Base-by-base conservation (phyloP, 2,329 filamentous ascomycete species). In the Diaporthe sp. region DNA sequence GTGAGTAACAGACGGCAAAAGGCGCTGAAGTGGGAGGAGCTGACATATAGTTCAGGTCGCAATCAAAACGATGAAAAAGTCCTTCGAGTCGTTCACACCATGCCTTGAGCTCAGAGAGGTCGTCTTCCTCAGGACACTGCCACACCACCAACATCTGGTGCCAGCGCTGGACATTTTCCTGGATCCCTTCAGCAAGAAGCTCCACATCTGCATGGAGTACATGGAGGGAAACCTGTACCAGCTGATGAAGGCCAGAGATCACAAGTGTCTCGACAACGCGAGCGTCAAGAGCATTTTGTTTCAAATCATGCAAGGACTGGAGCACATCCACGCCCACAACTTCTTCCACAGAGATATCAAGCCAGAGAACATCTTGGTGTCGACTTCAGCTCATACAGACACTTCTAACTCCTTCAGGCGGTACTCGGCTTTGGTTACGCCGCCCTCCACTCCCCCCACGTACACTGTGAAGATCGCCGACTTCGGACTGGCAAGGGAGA, bases 61-160 rank as follows among this genome's bases (percentile, higher is more conserved):
- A 57, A 98, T 99, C 86, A 99, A 99, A 86, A 98, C 97, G 8
- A 99, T 99, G 97, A 99, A 99, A 89, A 99, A 99, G 90, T 96
- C 94, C 0, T 99, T 98, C 80, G 96, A 98, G 80, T 97, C 95
- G 2, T 95, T 98, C 82, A 87, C 91, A 22, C 94, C 95, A 70
- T 99, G 97, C 83, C 86, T 98, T 77, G 97, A 99, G 84, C 90
- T 99, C 71, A 93, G 97, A 76, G 97, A 99, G 84, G 97, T 99
- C 78, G 97, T 99, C 82, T 99, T 99, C 85, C 88, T 99, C 61
- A 93, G 95, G 81, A 96, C 95, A 15, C 88, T 99, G 22, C 97
- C 97, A 2, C 88, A 90, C 58, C 97, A 99, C 82, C 91, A 92
- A 79, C 97, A 99, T 83, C 90, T 99, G 45, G 97, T 99, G n/a